A percentile compares a stretch with the other conserved stretches of the same genome.
Evolutionary conservation across 768 basidiomycete genomes (phyloP).

Genomic region (Punctularia strigosozonata): DNA sequence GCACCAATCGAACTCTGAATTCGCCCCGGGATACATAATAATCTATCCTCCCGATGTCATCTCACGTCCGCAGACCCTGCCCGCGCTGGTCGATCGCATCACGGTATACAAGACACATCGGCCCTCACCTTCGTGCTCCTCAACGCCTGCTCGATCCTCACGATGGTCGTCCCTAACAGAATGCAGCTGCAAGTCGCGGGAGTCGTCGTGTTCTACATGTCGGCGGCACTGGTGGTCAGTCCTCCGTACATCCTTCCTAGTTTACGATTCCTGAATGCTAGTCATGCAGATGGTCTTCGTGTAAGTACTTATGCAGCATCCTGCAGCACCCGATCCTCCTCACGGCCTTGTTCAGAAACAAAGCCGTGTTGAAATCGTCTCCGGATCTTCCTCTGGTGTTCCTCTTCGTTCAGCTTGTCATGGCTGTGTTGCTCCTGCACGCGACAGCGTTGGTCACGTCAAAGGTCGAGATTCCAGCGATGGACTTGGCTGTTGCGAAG

Average conservation of each 20-base stretch:
- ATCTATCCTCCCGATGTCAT: too few relatives aligned
- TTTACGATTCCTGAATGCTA: background rate
- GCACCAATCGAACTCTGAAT: too few relatives aligned
- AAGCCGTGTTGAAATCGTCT: constrained; percentile 56
- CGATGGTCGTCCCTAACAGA: too few relatives aligned
- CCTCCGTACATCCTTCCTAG: constrained; percentile 1
- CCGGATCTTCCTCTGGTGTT: constrained; percentile 60
- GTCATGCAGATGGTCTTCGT: constrained; percentile 35
- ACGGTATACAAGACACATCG: too few relatives aligned
- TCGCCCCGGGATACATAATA: too few relatives aligned
- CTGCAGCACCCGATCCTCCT: constrained; percentile 5
- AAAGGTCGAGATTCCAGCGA: constrained; percentile 44
- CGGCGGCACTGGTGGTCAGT: constrained; percentile 60
- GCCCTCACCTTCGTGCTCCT: too few relatives aligned
- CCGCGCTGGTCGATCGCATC: too few relatives aligned
- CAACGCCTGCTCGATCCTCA: too few relatives aligned
- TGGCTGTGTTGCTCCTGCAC: constrained; percentile 57
- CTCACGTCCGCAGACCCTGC: too few relatives aligned
- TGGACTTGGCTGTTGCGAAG: constrained; percentile 39
- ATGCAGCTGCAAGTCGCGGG: constrained; percentile 43
- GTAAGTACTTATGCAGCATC: constrained; percentile 14
- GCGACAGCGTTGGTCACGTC: constrained; percentile 32
- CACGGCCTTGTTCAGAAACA: constrained; percentile 38
- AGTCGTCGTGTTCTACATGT: constrained; percentile 76
- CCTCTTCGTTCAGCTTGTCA: constrained; percentile 53